A percentile compares a stretch with the other conserved stretches of the same genome.
Evolutionary conservation across 495 filamentous ascomycete genomes (phyloP).

Genomic region (Acidiella bohemica): DNA sequence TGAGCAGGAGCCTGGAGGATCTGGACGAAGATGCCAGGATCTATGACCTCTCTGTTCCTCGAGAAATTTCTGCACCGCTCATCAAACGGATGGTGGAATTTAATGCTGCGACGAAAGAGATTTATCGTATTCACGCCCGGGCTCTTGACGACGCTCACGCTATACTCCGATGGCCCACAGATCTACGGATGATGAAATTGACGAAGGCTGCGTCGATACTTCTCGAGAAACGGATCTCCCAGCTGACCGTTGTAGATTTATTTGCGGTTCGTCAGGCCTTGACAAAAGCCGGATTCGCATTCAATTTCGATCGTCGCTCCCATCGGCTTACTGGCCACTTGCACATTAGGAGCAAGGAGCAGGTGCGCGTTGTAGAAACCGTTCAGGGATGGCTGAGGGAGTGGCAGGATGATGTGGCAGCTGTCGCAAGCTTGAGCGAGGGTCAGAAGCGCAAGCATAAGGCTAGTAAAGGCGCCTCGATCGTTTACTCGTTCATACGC

Average conservation of each 20-base stretch:
- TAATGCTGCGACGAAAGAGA: conserved; percentile 33
- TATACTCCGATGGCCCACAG: conserved; percentile 25
- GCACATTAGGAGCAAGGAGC: conserved; percentile 36
- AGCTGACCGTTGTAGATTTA: conserved; percentile 28
- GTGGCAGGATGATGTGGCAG: conserved; percentile 37
- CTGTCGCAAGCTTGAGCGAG: conserved; percentile 14
- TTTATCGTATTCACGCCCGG: conserved; percentile 34
- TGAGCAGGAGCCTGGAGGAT: conserved; percentile 26
- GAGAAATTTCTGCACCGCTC: conserved; percentile 36
- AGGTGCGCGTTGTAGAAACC: conserved; percentile 33
- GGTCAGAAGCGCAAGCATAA: not conserved
- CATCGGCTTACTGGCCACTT: conserved; percentile 32
- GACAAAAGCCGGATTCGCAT: conserved; percentile 40
- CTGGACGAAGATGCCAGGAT: conserved; percentile 32
- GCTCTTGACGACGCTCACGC: conserved; percentile 31
- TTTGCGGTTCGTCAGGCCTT: conserved; percentile 58
- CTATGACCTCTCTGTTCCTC: conserved; percentile 38
- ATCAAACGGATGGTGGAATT: conserved; percentile 42
- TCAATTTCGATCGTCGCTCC: conserved; percentile 29
- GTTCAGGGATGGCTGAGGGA: conserved; percentile 45
- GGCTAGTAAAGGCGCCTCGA: conserved; percentile 24
- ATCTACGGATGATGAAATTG: conserved; percentile 33
- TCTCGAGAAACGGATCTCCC: conserved; percentile 2
- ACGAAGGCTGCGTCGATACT: conserved; percentile 10
- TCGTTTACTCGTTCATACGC: conserved; percentile 43